Base-by-base conservation (phyloP, 1,139 yeast genomes). In the Taiozyma onychis region DNA sequence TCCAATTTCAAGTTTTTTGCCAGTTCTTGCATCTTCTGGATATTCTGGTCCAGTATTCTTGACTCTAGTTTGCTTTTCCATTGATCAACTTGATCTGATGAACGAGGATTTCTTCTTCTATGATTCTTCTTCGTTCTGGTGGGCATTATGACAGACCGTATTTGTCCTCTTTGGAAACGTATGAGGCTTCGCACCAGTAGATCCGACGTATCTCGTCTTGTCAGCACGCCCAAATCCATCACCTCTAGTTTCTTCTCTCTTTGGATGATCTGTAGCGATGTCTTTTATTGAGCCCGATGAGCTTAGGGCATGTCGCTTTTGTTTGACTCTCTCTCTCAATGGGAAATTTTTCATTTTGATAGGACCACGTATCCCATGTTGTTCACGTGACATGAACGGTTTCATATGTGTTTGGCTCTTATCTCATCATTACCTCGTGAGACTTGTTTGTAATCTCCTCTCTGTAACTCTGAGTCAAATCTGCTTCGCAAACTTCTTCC, bases 21-120 rank as follows among this genome's bases (percentile, higher is more conserved):
- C 49, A 73, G 64, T 35, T 62, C 60, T 63, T 76, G 70, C 60
- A 79, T 54, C 59, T 80, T 59, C 51, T 70, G 54, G 55, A 79
- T 51, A 64, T 78, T 65, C 56, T 60, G 59, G 16, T 66, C 66
- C 34, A 73, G 52, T 11, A 60, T 59, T 43, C 57, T 57, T 6
- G 61, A 52, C 18, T 56, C 76, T 2, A 43, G 21, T 9, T 42
- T 43, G 24, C 45, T 6, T 34, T 37, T 43, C 26, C 39, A 32
- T 2, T 41, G 46, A 3, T 44, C 43, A 11, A 27, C 27, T n/a
- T 42, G 35, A 7, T 30, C 18, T 27, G 13, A n/a, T 1, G 42
- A 28, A 8, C 18, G 24, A 22, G 37, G 21, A 11, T 39, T 44
- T 7, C 13, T 27, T 14, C 27, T 41, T 16, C 34, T 44, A 11